Evolutionary conservation across 768 basidiomycete genomes (phyloP).

Genomic region (Suillus paluster): DNA sequence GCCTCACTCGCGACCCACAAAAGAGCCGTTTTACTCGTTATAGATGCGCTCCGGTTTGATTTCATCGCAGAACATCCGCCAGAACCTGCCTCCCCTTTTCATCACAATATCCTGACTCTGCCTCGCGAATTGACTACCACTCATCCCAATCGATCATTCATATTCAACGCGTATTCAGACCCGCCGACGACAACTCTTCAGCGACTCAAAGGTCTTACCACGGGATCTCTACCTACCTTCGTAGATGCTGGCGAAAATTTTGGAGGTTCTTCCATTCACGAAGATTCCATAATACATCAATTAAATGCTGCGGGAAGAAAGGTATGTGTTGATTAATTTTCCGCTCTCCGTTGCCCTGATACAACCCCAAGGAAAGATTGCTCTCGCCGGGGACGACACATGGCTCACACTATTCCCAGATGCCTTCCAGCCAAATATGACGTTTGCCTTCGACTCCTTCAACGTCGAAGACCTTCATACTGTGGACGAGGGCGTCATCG

Average conservation of each 20-base stretch:
- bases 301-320: slow-evolving; percentile 60
- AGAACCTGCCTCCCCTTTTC: slow-evolving; percentile 61
- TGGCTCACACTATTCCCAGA: slow-evolving; percentile 91
- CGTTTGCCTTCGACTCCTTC: slow-evolving; percentile 93
- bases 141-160: slow-evolving; percentile 74
- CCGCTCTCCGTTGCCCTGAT: slow-evolving; percentile 6
- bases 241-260: slow-evolving; percentile 94
- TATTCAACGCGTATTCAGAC: slow-evolving; percentile 90
- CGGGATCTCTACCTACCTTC: slow-evolving; percentile 94
- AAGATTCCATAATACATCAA: slow-evolving; percentile 89
- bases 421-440: slow-evolving; percentile 70
- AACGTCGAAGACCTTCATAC: slow-evolving; percentile 98
- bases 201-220: slow-evolving; percentile 92
- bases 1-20: slow-evolving; percentile 61
- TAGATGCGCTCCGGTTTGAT: slow-evolving; percentile 94
- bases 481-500: slow-evolving; percentile 89
- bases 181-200: slow-evolving; percentile 96
- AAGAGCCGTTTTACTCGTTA: slow-evolving; percentile 82
- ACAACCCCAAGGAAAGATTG: slow-evolving; percentile 52
- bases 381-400: slow-evolving; percentile 96
- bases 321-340: slow-evolving; percentile 41
- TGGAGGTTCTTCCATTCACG: slow-evolving; percentile 81
- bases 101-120: slow-evolving; percentile 83
- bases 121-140: slow-evolving; percentile 70
- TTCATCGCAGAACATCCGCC: slow-evolving; percentile 77